Percentiles rank a stretch among this genome's conserved stretches.
phyloP scores from a whole-genome alignment of 1,139 yeast genomes.

The Hyphopichia khmerensis region DNA sequence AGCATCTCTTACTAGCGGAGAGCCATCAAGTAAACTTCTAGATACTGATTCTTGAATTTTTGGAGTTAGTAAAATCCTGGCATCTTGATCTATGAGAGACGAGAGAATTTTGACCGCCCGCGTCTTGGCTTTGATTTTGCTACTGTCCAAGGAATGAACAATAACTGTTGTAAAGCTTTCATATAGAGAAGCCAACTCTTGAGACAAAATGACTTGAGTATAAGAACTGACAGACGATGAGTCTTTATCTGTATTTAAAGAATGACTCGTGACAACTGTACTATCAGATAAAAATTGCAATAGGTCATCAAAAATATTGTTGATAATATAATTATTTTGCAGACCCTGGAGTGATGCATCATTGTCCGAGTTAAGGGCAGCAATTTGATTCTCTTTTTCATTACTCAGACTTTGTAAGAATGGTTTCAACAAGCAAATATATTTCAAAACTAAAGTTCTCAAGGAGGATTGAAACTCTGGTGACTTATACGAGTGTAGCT shows the following conservation, averaged over 20 bases:
- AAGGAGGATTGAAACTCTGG: conserved; percentile 7
- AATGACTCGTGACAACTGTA: conserved; percentile 8
- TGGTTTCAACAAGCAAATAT: conserved; percentile 5
- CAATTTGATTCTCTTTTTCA: conserved; percentile 8
- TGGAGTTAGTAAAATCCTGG: conserved; percentile 46
- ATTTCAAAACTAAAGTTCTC: conserved; percentile 13
- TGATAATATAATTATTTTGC: not conserved
- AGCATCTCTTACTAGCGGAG: conserved; percentile 76
- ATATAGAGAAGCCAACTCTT: conserved; percentile 42
- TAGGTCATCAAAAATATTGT: conserved; percentile 5
- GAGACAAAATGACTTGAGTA: conserved; percentile 20
- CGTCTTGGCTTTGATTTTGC: conserved; percentile 60
- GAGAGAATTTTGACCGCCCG: conserved; percentile 62
- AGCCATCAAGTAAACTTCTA: conserved; percentile 52
- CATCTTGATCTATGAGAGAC: conserved; percentile 47
- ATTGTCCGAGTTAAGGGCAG: conserved; percentile 10
- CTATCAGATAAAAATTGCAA: conserved; percentile 9
- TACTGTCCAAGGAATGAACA: conserved; percentile 46
- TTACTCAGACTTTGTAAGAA: conserved; percentile 1
- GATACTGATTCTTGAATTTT: conserved; percentile 54
- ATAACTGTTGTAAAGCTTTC: conserved; percentile 54
- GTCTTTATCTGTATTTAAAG: conserved; percentile 11
- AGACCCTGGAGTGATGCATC: conserved; percentile 3
- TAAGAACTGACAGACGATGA: conserved; percentile 10
- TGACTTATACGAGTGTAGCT: conserved; percentile 10